Evolutionary conservation across 495 filamentous ascomycete genomes (phyloP).

Genomic region (Daldinia grandis): DNA sequence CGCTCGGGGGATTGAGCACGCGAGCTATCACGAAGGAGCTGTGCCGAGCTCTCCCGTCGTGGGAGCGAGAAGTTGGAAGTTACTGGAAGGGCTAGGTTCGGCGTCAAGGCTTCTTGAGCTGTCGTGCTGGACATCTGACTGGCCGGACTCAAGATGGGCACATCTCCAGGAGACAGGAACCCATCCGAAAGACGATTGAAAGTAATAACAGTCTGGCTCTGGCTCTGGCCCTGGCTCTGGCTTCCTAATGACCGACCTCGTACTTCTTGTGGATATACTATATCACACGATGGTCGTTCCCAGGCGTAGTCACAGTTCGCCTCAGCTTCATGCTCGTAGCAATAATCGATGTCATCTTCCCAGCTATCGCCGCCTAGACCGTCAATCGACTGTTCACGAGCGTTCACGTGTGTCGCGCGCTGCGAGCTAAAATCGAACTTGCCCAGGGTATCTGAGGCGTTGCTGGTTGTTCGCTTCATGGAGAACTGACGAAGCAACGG

Average conservation of each 20-base stretch:
- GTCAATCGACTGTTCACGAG: conserved; percentile 53
- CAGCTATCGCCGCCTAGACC: conserved; percentile 63
- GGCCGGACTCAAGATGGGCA: conserved; percentile 57
- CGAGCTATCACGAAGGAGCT: conserved; percentile 41
- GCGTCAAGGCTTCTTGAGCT: conserved; percentile 52
- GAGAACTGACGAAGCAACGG: conserved; percentile 55
- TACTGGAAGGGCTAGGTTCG: conserved; percentile 42
- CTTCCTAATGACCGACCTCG: conserved; percentile 37
- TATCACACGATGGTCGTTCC: conserved; percentile 64
- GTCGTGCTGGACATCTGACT: conserved; percentile 52
- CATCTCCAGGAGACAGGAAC: conserved; percentile 54
- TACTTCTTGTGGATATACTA: conserved; percentile 45
- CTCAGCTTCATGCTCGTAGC: conserved; percentile 90
- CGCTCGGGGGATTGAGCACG: conserved; percentile 55
- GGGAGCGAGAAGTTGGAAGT: conserved; percentile 57
- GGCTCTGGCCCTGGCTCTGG: too few relatives aligned
- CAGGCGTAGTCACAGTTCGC: conserved; percentile 92
- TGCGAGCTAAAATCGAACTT: conserved; percentile 50
- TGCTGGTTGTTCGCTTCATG: conserved; percentile 50
- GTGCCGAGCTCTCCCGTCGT: conserved; percentile 39
- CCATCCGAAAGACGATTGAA: conserved; percentile 45
- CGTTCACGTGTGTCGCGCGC: conserved; percentile 40
- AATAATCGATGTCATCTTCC: conserved; percentile 96
- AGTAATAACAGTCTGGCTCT: conserved; percentile 31
- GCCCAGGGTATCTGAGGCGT: conserved; percentile 57